Conservation (phyloP, 2,329 filamentous ascomycete genomes). For the Scedosporium dehoogii region DNA sequence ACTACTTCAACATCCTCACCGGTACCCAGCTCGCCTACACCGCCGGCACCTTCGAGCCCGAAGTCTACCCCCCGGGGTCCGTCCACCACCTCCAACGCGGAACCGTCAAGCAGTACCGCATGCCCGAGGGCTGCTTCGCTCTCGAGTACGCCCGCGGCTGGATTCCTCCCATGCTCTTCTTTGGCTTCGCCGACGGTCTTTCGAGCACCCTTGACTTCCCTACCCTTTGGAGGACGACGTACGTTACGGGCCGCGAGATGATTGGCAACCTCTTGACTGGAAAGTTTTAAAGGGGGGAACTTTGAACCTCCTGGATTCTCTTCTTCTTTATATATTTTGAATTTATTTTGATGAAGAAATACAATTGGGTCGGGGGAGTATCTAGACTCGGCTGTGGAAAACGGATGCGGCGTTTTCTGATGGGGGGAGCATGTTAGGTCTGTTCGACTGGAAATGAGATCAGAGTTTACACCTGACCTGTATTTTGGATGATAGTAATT, state of each 20-base stretch:
- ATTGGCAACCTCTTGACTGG: conserved; percentile 57
- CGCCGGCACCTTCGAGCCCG: conserved; percentile 55
- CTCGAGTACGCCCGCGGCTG: conserved; percentile 78
- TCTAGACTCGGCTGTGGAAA: neutral
- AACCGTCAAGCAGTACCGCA: conserved; percentile 71
- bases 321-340: neutral
- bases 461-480: neutral
- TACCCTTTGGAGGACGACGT: conserved; percentile 73
- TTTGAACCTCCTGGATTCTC: neutral
- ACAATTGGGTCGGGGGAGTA: neutral
- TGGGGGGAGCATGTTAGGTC: neutral
- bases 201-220: conserved; percentile 73
- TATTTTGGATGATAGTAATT: neutral
- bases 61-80: conserved; percentile 58
- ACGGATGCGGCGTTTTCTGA: neutral
- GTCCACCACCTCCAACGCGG: conserved; percentile 66
- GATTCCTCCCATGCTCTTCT: conserved; percentile 89
- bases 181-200: conserved; percentile 76
- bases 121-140: conserved; percentile 67
- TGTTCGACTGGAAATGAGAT: neutral
- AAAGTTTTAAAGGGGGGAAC: conserved; percentile 48
- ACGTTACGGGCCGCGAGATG: conserved; percentile 69
- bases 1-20: conserved; percentile 86
- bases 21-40: conserved; percentile 71
- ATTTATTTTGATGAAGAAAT: neutral